Evolutionary conservation across 2,329 filamentous ascomycete species (phyloP).

Genomic region (Alternaria panax): DNA sequence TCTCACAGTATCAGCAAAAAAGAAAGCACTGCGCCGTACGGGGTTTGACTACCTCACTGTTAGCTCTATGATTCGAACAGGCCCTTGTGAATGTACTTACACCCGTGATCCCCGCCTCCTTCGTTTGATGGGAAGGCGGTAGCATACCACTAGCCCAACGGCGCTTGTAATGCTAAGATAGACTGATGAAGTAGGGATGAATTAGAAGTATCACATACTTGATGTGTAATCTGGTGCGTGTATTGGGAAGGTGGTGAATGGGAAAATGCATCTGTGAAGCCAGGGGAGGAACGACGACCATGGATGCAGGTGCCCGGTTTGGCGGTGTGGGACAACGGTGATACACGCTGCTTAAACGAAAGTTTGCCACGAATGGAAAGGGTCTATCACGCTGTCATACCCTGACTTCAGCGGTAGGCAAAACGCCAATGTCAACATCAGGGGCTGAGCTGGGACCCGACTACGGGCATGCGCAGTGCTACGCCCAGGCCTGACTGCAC

Average conservation of each 20-base stretch:
- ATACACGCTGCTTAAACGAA: not conserved
- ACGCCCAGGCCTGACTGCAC: slow-evolving; percentile 17
- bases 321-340: slow-evolving; percentile 6
- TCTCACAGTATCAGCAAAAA: not conserved
- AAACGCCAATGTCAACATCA: not conserved
- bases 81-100: slow-evolving; percentile 26
- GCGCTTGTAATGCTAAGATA: slow-evolving; percentile 27
- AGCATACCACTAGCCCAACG: slow-evolving; percentile 51
- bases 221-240: not conserved
- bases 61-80: slow-evolving; percentile 4
- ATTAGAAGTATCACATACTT: not conserved
- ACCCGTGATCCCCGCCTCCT: slow-evolving; percentile 42
- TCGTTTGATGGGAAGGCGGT: slow-evolving; percentile 47
- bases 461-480: slow-evolving; percentile 33
- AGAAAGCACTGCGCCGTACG: slow-evolving; percentile 23
- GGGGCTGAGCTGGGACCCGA: slow-evolving; percentile 22
- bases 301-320: slow-evolving; percentile 20
- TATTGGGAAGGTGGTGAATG: not conserved
- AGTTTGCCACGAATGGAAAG: not conserved
- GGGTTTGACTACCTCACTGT: slow-evolving; percentile 20
- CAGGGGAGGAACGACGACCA: slow-evolving; percentile 5
- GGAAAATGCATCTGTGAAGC: not conserved
- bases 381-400: not conserved
- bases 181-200: not conserved
- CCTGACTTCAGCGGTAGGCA: not conserved